Evolutionary conservation across 2,329 filamentous ascomycete species (phyloP).

Genomic region (Arthroderma sp.): DNA sequence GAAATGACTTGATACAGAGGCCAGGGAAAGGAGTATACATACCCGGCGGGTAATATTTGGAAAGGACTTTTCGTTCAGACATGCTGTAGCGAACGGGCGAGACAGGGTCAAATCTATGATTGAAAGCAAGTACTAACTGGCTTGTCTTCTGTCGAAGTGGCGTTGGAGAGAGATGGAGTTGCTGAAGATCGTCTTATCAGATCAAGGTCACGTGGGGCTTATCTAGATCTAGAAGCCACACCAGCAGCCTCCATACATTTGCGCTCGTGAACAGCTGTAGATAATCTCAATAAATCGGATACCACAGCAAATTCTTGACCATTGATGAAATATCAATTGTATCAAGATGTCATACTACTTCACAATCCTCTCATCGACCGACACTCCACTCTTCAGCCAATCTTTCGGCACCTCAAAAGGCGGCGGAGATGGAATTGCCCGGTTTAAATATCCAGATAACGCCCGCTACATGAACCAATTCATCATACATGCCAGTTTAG

Average conservation of each 20-base stretch:
- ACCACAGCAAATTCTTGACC: no score
- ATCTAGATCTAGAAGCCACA: no score
- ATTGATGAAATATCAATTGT: neutral
- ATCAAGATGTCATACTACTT: constrained; percentile 91
- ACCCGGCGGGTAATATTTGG: constrained; percentile 24
- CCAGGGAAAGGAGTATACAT: neutral
- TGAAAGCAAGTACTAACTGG: no score
- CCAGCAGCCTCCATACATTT: no score
- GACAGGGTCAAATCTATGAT: no score
- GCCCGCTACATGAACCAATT: constrained; percentile 94
- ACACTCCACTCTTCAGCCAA: constrained; percentile 92
- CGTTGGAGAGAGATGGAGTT: no score
- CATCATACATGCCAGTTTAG: constrained; percentile 83
- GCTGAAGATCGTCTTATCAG: no score
- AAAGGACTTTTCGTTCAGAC: constrained; percentile 76
- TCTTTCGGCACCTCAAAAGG: constrained; percentile 95
- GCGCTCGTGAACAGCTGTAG: no score
- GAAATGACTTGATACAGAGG: constrained; percentile 22
- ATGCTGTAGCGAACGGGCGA: constrained; percentile 32
- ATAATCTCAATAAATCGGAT: no score
- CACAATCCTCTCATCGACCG: constrained; percentile 85
- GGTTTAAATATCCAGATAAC: constrained; percentile 80
- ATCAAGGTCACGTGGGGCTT: no score
- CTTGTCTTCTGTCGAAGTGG: no score
- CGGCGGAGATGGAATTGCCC: constrained; percentile 80